Conservation (phyloP, 2,329 filamentous ascomycete species). For the Trichoderma sp. region DNA sequence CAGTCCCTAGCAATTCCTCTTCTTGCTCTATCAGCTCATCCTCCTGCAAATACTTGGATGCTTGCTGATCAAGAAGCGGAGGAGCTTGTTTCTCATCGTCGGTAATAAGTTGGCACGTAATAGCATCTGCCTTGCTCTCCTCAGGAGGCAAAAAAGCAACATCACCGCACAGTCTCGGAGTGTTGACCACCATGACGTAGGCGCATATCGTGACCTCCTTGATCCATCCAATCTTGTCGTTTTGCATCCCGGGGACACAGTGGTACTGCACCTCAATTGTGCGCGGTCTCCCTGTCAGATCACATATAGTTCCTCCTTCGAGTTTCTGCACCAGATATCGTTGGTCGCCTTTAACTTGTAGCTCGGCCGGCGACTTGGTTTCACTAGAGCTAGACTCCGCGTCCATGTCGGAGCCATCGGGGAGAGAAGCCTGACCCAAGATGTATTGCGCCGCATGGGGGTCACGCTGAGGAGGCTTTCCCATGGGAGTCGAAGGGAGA, state of each 20-base stretch:
- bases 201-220: constrained; percentile 89
- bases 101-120: constrained; percentile 73
- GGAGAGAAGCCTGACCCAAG: constrained; percentile 57
- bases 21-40: constrained; percentile 17
- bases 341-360: constrained; percentile 80
- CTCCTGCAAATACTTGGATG: constrained; percentile 33
- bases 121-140: constrained; percentile 71
- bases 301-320: constrained; percentile 76
- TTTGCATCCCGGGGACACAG: constrained; percentile 71
- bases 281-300: constrained; percentile 76
- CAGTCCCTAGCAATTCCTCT: not conserved
- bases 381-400: constrained; percentile 27
- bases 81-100: constrained; percentile 25
- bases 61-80: constrained; percentile 36
- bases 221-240: constrained; percentile 83
- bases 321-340: constrained; percentile 83
- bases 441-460: constrained; percentile 72
- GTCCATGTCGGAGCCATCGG: constrained; percentile 28
- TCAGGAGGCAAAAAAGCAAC: constrained; percentile 80
- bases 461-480: constrained; percentile 74
- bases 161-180: constrained; percentile 82
- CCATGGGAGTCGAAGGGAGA: constrained; percentile 62
- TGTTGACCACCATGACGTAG: constrained; percentile 91
- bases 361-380: constrained; percentile 51
- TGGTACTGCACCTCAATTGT: constrained; percentile 80